phyloP scores from a whole-genome alignment of 805 yeast genomes.

The Sugiyamaella valdiviana region DNA sequence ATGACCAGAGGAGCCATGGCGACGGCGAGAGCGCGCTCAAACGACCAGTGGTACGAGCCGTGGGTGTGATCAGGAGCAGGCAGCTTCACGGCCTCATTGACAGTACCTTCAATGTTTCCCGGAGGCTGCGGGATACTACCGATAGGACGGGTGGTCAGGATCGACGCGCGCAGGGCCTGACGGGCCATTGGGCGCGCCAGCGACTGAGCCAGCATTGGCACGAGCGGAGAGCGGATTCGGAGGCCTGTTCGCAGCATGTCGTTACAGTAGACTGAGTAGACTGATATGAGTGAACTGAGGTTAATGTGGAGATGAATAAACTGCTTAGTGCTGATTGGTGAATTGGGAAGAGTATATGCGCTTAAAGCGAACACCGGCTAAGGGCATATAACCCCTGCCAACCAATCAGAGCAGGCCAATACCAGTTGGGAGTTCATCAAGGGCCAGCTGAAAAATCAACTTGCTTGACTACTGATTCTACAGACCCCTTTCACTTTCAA shows the following conservation, averaged over 20 bases:
- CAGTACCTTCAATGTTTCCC: slow-evolving; percentile 86
- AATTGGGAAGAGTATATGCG: no score
- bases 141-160: slow-evolving; percentile 1
- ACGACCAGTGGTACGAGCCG: slow-evolving; percentile 93
- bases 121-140: slow-evolving; percentile 66
- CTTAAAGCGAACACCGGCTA: no score
- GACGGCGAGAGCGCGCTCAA: slow-evolving; percentile 66
- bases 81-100: slow-evolving; percentile 74
- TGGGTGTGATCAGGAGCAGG: slow-evolving; percentile 61
- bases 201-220: no score
- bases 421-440: not conserved
- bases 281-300: not conserved
- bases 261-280: no score
- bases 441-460: not conserved
- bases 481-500: not conserved
- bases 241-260: slow-evolving; percentile 1
- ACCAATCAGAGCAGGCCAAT: not conserved
- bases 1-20: slow-evolving; percentile 71
- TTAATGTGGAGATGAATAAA: not conserved
- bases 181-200: slow-evolving; percentile 11
- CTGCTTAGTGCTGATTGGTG: not conserved
- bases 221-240: not conserved
- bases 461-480: no score
- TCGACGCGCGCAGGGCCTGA: slow-evolving; percentile 8
- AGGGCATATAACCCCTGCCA: not conserved